Percentiles rank a stretch among this genome's conserved stretches.
Conservation (phyloP, 139 green algal species). For the Coccomyxa sp. region DNA sequence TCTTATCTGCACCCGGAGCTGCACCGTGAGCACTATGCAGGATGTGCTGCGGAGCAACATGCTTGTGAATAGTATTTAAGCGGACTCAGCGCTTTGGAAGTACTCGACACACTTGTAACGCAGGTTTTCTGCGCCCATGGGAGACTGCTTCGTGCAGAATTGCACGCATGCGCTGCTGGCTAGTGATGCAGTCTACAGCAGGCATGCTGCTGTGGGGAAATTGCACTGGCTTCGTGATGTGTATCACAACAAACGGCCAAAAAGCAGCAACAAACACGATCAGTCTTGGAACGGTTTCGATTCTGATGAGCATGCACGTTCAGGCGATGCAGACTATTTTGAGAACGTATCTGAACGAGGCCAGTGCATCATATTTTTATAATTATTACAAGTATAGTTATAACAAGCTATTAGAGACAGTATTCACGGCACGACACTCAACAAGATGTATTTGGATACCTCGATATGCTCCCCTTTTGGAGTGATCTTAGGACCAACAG, state of each 20-base stretch:
- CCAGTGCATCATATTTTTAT: too few relatives aligned
- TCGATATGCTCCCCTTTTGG: too few relatives aligned
- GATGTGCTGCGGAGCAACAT: not conserved
- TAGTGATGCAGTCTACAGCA: not conserved
- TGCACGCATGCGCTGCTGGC: not conserved
- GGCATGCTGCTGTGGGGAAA: not conserved
- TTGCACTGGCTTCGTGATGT: not conserved
- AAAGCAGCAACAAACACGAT: not conserved
- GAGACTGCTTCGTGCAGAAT: not conserved
- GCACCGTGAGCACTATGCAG: not conserved
- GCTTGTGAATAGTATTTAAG: not conserved
- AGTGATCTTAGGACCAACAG: not conserved
- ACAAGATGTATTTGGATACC: too few relatives aligned
- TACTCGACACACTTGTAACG: not conserved
- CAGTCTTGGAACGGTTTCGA: not conserved
- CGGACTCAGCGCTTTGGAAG: not conserved
- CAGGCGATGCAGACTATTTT: not conserved
- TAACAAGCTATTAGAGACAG: too few relatives aligned
- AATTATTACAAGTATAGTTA: too few relatives aligned
- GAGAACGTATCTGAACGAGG: too few relatives aligned
- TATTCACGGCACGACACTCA: too few relatives aligned
- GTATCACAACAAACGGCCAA: not conserved
- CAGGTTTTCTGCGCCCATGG: not conserved
- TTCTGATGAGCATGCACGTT: not conserved
- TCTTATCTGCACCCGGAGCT: not conserved